These are phyloP conservation scores for Exophiala spinifera DNA, from an alignment of 2,329 filamentous ascomycete genomes.

Conservation along the genomic window DNA sequence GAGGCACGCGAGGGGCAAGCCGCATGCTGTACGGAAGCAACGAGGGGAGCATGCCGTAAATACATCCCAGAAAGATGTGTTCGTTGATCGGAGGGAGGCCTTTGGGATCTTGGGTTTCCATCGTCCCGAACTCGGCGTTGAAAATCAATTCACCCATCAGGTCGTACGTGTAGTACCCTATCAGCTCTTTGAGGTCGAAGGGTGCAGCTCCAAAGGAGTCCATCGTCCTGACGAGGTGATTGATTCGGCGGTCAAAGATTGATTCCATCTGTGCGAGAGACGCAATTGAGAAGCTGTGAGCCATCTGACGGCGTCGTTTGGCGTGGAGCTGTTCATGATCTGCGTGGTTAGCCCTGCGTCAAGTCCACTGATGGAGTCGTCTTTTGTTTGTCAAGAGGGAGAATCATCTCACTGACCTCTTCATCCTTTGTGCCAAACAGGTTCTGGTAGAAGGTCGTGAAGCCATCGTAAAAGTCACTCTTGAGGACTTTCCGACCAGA, in stretches of 20 bases:
- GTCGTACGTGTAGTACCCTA: constrained; percentile 32
- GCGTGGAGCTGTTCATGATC: constrained; percentile 7
- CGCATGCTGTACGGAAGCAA: constrained; percentile 14
- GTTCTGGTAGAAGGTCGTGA: constrained; percentile 17
- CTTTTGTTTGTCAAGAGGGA: no score
- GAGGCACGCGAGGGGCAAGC: constrained; percentile 2
- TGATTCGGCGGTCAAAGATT: constrained; percentile 15
- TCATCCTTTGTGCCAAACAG: constrained; percentile 17
- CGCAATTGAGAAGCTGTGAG: constrained; percentile 18
- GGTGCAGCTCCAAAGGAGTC: constrained; percentile 7
- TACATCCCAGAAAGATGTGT: constrained; percentile 14
- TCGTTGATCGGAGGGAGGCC: constrained; percentile 17
- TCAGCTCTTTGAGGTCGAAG: constrained; percentile 14
- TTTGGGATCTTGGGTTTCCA: constrained; percentile 9
- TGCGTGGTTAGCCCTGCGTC: background rate
- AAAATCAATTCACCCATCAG: constrained; percentile 36
- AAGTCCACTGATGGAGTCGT: no score
- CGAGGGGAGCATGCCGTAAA: constrained; percentile 14
- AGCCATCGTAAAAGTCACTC: constrained; percentile 14
- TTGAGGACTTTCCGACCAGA: constrained; percentile 12
- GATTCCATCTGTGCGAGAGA: constrained; percentile 16
- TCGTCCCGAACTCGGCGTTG: constrained; percentile 34
- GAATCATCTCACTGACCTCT: background rate
- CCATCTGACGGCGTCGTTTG: constrained; percentile 17
- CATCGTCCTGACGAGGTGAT: constrained; percentile 9